These are phyloP conservation scores for Seiridium unicorne DNA, from an alignment of 2,329 filamentous ascomycete species.

Conservation along the genomic window DNA sequence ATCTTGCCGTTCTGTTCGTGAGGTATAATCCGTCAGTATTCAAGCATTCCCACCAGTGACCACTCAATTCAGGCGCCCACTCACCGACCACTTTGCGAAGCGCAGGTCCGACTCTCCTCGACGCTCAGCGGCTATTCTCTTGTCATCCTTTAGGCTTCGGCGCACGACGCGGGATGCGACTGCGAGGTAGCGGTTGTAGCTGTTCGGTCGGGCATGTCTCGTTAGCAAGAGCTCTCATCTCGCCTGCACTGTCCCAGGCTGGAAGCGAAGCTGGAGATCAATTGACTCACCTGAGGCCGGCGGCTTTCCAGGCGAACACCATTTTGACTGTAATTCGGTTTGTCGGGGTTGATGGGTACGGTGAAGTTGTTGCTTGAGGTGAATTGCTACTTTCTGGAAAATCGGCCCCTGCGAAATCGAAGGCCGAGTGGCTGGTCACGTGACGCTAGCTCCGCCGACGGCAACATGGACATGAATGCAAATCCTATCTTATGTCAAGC, in stretches of 20 bases:
- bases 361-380: conserved; percentile 22
- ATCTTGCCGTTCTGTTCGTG: conserved; percentile 86
- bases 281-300: conserved; percentile 83
- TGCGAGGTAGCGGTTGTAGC: conserved; percentile 99
- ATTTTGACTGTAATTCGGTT: conserved; percentile 63
- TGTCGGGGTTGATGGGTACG: conserved; percentile 22
- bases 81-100: conserved; percentile 95
- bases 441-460: neutral
- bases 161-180: conserved; percentile 93
- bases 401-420: conserved; percentile 8
- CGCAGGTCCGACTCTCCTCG: conserved; percentile 85
- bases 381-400: conserved; percentile 3
- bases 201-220: conserved; percentile 38
- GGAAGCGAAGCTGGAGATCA: conserved; percentile 7
- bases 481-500: too few relatives aligned
- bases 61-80: conserved; percentile 34
- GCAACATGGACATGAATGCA: neutral
- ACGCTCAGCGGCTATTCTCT: conserved; percentile 83
- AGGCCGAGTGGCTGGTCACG: conserved; percentile 9
- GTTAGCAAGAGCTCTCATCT: conserved; percentile 28
- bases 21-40: conserved; percentile 24
- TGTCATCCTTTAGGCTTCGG: conserved; percentile 94
- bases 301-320: conserved; percentile 97
- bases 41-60: conserved; percentile 1
- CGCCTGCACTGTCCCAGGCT: neutral